Percentiles rank a stretch among this genome's conserved stretches.
Evolutionary conservation across 2,329 filamentous ascomycete species (phyloP).

Genomic region (Phyllosticta capitalensis): DNA sequence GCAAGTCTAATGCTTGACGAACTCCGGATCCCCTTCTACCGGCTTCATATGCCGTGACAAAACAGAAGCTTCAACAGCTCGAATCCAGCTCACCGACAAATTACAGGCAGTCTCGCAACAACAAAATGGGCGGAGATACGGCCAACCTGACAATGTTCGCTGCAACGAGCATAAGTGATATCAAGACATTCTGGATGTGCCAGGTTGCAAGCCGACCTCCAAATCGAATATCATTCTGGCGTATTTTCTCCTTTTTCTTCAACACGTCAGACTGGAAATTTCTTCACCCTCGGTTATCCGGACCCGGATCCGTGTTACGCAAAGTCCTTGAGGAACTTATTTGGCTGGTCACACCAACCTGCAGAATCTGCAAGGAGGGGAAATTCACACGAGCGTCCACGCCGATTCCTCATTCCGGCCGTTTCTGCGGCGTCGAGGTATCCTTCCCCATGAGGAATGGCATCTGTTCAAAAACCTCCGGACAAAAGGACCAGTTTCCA

Average conservation of each 20-base stretch:
- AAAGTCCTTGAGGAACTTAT: not conserved
- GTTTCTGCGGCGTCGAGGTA: not conserved
- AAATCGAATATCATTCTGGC: no score
- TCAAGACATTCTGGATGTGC: not conserved
- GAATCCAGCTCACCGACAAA: not conserved
- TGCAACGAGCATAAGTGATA: not conserved
- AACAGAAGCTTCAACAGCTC: not conserved
- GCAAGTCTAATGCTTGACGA: not conserved
- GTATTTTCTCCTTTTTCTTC: not conserved
- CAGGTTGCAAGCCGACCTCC: not conserved
- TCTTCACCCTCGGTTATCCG: not conserved
- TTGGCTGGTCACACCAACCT: not conserved
- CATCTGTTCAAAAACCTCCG: constrained; percentile 17
- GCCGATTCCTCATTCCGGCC: not conserved
- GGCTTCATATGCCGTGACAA: not conserved
- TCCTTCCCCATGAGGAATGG: constrained; percentile 8
- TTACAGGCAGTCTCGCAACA: not conserved
- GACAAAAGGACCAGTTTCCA: constrained; percentile 19
- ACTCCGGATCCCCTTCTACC: not conserved
- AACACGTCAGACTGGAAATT: not conserved
- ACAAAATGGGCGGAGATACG: not conserved
- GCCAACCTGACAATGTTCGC: not conserved
- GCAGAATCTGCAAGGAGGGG: not conserved
- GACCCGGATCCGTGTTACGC: not conserved
- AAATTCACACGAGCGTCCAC: not conserved